phyloP scores from a whole-genome alignment of 352 stramenopile genomes.

The Blastocystis sp. region DNA sequence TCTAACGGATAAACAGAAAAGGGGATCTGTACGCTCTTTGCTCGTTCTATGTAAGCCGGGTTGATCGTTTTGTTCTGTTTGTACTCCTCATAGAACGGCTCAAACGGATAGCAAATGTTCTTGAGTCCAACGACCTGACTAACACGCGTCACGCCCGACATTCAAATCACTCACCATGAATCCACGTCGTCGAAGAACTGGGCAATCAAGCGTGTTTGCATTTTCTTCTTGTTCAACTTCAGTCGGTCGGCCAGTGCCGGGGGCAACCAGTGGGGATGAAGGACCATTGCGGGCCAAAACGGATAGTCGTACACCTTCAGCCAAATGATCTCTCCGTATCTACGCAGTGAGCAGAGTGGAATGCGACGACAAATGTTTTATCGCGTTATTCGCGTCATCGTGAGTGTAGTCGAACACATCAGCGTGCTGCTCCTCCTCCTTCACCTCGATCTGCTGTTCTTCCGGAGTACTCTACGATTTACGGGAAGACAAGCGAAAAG shows the following conservation, averaged over 20 bases:
- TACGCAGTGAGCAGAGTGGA: neutral
- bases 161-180: constrained; percentile 16
- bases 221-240: constrained; percentile 71
- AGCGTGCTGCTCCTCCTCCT: neutral
- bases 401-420: neutral
- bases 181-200: constrained; percentile 66
- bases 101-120: constrained; percentile 69
- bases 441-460: constrained; percentile 3
- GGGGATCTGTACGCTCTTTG: neutral
- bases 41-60: constrained; percentile 23
- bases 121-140: constrained; percentile 69
- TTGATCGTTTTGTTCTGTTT: constrained; percentile 50
- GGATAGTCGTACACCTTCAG: constrained; percentile 59
- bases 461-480: neutral
- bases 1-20: neutral
- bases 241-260: neutral
- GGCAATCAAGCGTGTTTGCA: constrained; percentile 53
- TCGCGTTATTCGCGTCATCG: constrained; percentile 45
- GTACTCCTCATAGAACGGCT: constrained; percentile 44
- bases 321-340: constrained; percentile 66
- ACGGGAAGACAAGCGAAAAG: no score
- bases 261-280: constrained; percentile 61
- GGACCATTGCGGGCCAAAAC: constrained; percentile 55
- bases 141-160: neutral
- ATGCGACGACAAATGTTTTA: constrained; percentile 17